Base-by-base conservation (phyloP, 202 grass and related monocot species). In the Tripidium arundinaceum region DNA sequence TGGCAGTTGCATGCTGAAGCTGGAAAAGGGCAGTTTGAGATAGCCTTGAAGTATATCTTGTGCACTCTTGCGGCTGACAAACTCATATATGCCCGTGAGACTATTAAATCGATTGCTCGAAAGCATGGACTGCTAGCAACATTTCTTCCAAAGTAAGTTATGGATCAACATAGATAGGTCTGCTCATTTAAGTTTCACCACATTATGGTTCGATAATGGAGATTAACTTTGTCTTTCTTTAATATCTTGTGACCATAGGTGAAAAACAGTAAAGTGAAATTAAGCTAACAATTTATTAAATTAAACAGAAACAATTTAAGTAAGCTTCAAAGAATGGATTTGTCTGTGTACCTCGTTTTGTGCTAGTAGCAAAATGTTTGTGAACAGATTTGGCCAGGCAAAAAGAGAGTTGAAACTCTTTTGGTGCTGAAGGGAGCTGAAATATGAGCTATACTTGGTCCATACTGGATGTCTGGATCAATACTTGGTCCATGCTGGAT, bases 141-240 rank as follows among this genome's bases (percentile, higher is more conserved):
- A 61, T 91, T 94, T 83, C 72, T 98, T 86, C 95, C 95, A 83
- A 94, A 94, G 92, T 98, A 98, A 92, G 91, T 90, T 62, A 37
- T 77, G 64, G 61, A 28, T 80, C 37, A 37, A 50, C 18, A 31
- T 71, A 72, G 54, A 72, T 72, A 68, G 45, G 4, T 38, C 54
- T 41, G 15, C 40, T 27, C 21, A 28, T 87, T 77, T 77, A 69
- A 8, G 72, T 61, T 86, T 83, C 18, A 16, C 34, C 61, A 78
- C 46, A 78, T 78, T 28, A 33, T 65, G 15, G 29, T 78, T 78
- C 8, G 12, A 5, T 47, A 31, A 40, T 62, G 22, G 11, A 47
- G 36, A 34, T 8, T 11, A 80, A 68, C 28, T 74, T 47, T 8
- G 2, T 60, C 7, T 58, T 83, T 68, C 9, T 68, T 74, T 18